These are phyloP conservation scores for Nymphaea thermarum DNA, from an alignment of 164 flowering plant genomes.

Conservation along the genomic window DNA sequence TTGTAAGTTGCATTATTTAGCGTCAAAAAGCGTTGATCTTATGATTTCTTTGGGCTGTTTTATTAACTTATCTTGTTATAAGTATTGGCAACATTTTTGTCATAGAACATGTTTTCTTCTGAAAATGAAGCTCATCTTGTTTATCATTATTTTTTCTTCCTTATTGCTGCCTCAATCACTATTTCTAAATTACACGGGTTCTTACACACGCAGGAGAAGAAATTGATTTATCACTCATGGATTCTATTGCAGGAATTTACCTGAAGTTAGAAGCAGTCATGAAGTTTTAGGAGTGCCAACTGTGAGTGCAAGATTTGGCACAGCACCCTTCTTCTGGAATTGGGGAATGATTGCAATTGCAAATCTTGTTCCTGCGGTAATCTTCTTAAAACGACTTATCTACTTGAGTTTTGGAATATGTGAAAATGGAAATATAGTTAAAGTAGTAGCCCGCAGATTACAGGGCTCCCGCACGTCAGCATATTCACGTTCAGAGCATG, in stretches of 20 bases:
- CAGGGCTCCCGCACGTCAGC: too few relatives aligned
- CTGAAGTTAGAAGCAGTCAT: conserved; percentile 78
- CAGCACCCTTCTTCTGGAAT: conserved; percentile 97
- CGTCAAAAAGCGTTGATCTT: not conserved
- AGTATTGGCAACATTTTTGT: not conserved
- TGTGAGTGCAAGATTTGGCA: conserved; percentile 97
- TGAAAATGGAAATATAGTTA: too few relatives aligned
- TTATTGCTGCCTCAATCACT: not conserved
- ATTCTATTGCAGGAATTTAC: conserved; percentile 63
- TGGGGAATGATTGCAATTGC: conserved; percentile 91
- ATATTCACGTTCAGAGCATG: too few relatives aligned
- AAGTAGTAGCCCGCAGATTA: too few relatives aligned
- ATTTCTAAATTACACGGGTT: not conserved
- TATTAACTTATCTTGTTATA: not conserved
- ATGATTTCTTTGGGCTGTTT: too few relatives aligned
- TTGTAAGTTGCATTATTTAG: conserved; percentile 42
- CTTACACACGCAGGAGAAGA: not conserved
- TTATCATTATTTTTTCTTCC: not conserved
- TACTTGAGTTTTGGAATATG: too few relatives aligned
- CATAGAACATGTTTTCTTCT: not conserved
- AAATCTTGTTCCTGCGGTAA: conserved; percentile 57
- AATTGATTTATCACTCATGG: not conserved
- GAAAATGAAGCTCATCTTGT: not conserved
- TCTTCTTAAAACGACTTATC: conserved; percentile 1
- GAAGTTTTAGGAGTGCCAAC: conserved; percentile 80